phyloP scores from a whole-genome alignment of 129 eudicot genomes.

The Smallanthus sonchifolius region DNA sequence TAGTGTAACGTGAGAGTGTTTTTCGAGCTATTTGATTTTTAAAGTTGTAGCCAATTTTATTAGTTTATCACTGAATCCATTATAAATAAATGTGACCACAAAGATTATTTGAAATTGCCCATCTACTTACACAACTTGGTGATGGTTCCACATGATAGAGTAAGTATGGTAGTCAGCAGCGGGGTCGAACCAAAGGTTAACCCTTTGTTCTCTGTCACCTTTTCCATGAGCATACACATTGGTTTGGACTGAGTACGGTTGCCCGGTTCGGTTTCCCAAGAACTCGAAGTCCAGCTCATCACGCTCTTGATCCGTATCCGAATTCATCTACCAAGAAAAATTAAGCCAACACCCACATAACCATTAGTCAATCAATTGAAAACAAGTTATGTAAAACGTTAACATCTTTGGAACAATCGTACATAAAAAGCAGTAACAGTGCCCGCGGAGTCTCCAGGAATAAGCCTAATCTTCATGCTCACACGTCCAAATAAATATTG shows the following conservation, averaged over 20 bases:
- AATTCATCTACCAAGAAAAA: slow-evolving; percentile 6
- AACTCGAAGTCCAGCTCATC: slow-evolving; percentile 19
- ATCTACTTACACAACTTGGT: slow-evolving; percentile 11
- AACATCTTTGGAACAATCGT: background rate
- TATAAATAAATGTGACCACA: no score
- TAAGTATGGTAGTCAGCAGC: slow-evolving; percentile 13
- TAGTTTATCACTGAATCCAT: background rate
- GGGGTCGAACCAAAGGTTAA: slow-evolving; percentile 15
- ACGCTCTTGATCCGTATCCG: slow-evolving; percentile 7
- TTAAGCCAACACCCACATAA: background rate
- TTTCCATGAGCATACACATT: slow-evolving; percentile 14
- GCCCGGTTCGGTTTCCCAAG: slow-evolving; percentile 17
- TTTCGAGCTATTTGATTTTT: background rate
- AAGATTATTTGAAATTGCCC: background rate
- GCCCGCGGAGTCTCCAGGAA: slow-evolving; percentile 15
- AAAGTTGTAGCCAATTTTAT: background rate
- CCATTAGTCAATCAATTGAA: background rate
- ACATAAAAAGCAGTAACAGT: slow-evolving; percentile 16
- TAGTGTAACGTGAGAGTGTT: no score
- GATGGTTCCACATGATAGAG: slow-evolving; percentile 18
- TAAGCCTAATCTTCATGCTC: slow-evolving; percentile 22
- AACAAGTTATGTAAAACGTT: background rate
- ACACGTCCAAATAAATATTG: slow-evolving; percentile 10
- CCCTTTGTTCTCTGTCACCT: slow-evolving; percentile 16
- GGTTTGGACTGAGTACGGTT: slow-evolving; percentile 19